Conservation (phyloP, 1,284 basidiomycete genomes). For the Trichosporon faecale region DNA sequence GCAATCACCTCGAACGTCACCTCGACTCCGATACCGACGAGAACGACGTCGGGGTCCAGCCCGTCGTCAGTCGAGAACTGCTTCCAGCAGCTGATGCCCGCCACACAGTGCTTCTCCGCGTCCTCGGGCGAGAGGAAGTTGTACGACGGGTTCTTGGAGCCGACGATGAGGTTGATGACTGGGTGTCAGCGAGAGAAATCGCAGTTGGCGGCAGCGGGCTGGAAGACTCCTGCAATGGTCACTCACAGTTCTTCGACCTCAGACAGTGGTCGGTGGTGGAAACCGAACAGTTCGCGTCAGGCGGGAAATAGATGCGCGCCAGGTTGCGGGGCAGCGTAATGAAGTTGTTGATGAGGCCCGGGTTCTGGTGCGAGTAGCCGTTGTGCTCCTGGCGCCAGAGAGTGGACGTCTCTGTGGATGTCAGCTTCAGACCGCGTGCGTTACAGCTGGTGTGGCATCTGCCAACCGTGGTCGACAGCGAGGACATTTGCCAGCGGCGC, state of each 20-base stretch:
- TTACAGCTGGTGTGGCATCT: too few species aligned
- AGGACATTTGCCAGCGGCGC: too few species aligned
- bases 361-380: constrained; percentile 80
- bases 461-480: too few species aligned
- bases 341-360: constrained; percentile 74
- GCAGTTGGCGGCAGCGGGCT: constrained; percentile 19
- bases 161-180: constrained; percentile 62
- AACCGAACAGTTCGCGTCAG: constrained; percentile 82
- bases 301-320: constrained; percentile 79
- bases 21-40: constrained; percentile 55
- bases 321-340: constrained; percentile 69
- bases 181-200: constrained; percentile 12
- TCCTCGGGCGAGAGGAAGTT: constrained; percentile 52
- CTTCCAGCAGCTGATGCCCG: constrained; percentile 59
- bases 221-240: neutral
- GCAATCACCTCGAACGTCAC: constrained; percentile 57
- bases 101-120: constrained; percentile 65
- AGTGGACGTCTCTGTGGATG: constrained; percentile 41
- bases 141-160: constrained; percentile 66
- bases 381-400: constrained; percentile 66
- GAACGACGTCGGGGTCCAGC: constrained; percentile 56
- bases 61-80: constrained; percentile 54
- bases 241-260: constrained; percentile 66
- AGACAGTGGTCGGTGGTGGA: constrained; percentile 74
- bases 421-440: neutral